These are phyloP conservation scores for Mucor velutinosus DNA, from an alignment of 371 early-diverging fungal species.

Conservation along the genomic window DNA sequence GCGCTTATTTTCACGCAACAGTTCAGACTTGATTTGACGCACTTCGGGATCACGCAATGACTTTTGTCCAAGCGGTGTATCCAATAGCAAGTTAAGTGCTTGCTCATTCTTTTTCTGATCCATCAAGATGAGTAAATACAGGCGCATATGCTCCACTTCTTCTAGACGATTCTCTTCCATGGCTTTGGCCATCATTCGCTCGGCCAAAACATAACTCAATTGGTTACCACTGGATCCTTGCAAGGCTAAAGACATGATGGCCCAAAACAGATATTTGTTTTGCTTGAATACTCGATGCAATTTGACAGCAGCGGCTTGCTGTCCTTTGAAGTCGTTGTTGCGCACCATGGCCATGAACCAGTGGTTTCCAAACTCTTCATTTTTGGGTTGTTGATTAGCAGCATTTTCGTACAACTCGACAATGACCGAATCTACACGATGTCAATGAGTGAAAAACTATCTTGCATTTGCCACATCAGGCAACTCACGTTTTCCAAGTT, in stretches of 20 bases:
- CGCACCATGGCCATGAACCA: constrained; percentile 89
- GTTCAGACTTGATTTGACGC: constrained; percentile 60
- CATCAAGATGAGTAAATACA: constrained; percentile 70
- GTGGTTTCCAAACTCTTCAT: constrained; percentile 77
- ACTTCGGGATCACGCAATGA: constrained; percentile 70
- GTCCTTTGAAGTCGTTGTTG: constrained; percentile 68
- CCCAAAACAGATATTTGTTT: constrained; percentile 87
- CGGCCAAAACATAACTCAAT: constrained; percentile 74
- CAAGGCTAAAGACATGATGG: constrained; percentile 74
- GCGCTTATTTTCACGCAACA: constrained; percentile 49
- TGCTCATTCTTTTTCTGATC: constrained; percentile 65
- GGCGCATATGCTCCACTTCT: constrained; percentile 63
- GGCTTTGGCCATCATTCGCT: constrained; percentile 85
- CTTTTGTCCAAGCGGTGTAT: constrained; percentile 60
- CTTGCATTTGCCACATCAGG: too few relatives aligned
- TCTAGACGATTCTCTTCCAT: constrained; percentile 64
- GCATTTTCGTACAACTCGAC: constrained; percentile 78
- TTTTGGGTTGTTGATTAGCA: constrained; percentile 59
- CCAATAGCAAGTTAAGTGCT: constrained; percentile 62
- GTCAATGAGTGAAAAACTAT: neutral
- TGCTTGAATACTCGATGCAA: constrained; percentile 80
- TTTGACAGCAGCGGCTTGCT: constrained; percentile 83
- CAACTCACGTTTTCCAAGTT: constrained; percentile 58
- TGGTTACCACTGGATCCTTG: constrained; percentile 53
- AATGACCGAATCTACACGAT: constrained; percentile 59